phyloP scores from a whole-genome alignment of 495 filamentous ascomycete species.

The Lasiosphaeria hispida region DNA sequence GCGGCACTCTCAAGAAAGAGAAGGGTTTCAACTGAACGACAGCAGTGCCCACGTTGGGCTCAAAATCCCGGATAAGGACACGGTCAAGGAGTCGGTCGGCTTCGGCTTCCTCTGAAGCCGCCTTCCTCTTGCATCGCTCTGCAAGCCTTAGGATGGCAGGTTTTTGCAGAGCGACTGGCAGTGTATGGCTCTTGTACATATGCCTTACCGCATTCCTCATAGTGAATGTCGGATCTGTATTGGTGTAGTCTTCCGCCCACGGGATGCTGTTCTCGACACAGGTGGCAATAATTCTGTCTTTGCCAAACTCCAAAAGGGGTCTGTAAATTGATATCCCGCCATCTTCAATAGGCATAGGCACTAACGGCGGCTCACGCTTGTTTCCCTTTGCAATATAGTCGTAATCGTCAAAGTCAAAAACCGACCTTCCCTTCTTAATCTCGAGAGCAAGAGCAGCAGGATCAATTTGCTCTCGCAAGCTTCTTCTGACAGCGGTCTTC shows the following conservation, averaged over 20 bases:
- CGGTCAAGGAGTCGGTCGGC: constrained; percentile 31
- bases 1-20: constrained; percentile 10
- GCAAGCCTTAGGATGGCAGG: constrained; percentile 59
- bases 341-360: constrained; percentile 50
- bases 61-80: constrained; percentile 38
- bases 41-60: constrained; percentile 39
- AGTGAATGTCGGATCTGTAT: constrained; percentile 73
- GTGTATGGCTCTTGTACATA: constrained; percentile 51
- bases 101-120: constrained; percentile 33
- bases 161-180: constrained; percentile 70
- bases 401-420: constrained; percentile 22
- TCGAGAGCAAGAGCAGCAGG: constrained; percentile 9
- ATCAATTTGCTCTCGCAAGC: constrained; percentile 26
- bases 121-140: constrained; percentile 32
- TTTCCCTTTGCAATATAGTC: constrained; percentile 20
- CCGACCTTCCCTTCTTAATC: constrained; percentile 4
- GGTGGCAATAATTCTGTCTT: constrained; percentile 68
- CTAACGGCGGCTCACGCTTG: constrained; percentile 8
- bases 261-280: constrained; percentile 61
- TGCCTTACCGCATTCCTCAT: constrained; percentile 75
- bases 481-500: constrained; percentile 17
- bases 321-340: constrained; percentile 71
- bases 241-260: constrained; percentile 88
- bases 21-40: constrained; percentile 41
- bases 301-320: constrained; percentile 72